Evolutionary conservation across 352 stramenopile genomes (phyloP), one percentile per base, ranked within the genome.

Genomic region (Aphanomyces euteiches): DNA sequence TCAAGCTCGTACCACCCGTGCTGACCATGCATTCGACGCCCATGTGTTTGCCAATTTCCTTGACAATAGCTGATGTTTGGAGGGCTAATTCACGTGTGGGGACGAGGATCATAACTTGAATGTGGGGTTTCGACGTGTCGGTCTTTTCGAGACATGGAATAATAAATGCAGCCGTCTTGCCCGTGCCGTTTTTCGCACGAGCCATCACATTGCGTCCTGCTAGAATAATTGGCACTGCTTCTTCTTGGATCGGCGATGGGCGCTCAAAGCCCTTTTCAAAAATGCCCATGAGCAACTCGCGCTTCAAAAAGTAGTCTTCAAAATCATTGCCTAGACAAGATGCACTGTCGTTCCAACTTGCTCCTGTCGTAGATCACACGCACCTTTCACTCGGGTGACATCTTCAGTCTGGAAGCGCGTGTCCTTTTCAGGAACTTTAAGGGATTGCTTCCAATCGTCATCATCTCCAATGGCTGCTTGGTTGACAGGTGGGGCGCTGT

Each of bases 221-320:
- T 17, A 99, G 76, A 65, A 99, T 98, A 73, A 99, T 98, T 17
- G 97, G 97, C 69, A 99, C 98, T 13, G 97, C 96, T 76, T 99
- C 95, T 80, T 99, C 97, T 75, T 99, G 98, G 73, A 99, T 98
- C 13, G 97, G 97, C 39, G 93, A 98, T 40, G 97, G 98, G 43
- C 97, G 96, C 76, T 99, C 97, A 78, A 99, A 99, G 28, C 97
- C 97, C 77, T 99, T 99, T 75, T 99, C 97, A 72, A 99, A 99
- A 78, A 99, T 99, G 63, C 96, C 97, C 96, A 99, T 99, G 34
- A 99, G 81, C 60, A 99, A 84, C 73, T 99, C 96, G 60, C 96
- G 87, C 83, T 99, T 99, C 65, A 99, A 86, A 74, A 99, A 99
- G 78, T 99, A 99, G 78, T 99, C 97, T 88, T 99, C 96, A 82